Conservation (phyloP, 176 grass and related monocot genomes). For the Juncus inflexus region DNA sequence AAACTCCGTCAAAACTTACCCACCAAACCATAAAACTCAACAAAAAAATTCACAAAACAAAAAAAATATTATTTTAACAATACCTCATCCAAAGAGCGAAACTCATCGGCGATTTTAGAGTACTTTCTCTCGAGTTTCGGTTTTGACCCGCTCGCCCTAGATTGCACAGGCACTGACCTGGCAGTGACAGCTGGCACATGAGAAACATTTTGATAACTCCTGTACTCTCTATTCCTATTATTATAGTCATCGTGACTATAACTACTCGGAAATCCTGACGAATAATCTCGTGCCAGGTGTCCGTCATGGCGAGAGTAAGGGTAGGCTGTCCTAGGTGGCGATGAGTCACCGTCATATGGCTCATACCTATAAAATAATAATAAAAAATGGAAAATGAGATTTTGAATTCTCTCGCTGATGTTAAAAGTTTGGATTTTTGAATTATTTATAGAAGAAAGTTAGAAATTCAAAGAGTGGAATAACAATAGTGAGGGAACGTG, state of each 20-base stretch:
- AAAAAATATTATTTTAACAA: neutral
- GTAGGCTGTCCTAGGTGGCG: neutral
- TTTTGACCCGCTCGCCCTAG: slow-evolving; percentile 30
- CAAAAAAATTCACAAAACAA: neutral
- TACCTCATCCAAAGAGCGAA: slow-evolving; percentile 74
- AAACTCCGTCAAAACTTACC: no score
- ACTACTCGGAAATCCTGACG: neutral
- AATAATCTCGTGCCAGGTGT: neutral
- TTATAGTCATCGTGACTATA: slow-evolving; percentile 6
- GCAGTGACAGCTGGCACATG: slow-evolving; percentile 15
- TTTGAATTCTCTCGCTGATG: no score
- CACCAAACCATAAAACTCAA: neutral
- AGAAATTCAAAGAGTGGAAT: no score
- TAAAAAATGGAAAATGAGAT: no score
- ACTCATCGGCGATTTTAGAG: slow-evolving; percentile 73
- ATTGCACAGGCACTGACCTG: slow-evolving; percentile 24
- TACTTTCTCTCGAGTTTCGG: slow-evolving; percentile 67
- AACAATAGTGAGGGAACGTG: no score
- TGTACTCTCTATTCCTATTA: slow-evolving; percentile 8
- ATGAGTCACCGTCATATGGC: slow-evolving; percentile 14
- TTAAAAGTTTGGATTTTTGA: no score
- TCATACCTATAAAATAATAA: slow-evolving; percentile 1
- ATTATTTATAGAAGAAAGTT: no score
- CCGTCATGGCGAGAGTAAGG: slow-evolving; percentile 14
- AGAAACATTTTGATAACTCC: slow-evolving; percentile 17